phyloP scores from a whole-genome alignment of 2,329 filamentous ascomycete species.

The Epichloe uncinata region DNA sequence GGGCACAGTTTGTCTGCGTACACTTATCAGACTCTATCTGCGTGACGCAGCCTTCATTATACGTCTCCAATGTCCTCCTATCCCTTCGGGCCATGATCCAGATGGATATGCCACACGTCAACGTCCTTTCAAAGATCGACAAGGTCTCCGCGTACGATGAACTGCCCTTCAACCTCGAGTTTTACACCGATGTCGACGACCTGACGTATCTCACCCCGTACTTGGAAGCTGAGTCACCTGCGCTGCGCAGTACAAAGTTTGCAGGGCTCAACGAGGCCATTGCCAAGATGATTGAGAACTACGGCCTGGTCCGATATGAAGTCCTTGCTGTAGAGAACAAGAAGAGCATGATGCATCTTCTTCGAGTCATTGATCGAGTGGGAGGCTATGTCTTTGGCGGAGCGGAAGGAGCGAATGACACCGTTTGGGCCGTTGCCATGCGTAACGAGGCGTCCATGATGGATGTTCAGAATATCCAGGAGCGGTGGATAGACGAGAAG shows the following conservation, averaged over 20 bases:
- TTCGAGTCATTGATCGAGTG: constrained; percentile 81
- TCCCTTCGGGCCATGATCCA: constrained; percentile 94
- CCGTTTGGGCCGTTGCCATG: constrained; percentile 95
- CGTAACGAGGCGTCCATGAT: constrained; percentile 59
- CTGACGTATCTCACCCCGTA: constrained; percentile 70
- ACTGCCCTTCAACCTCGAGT: constrained; percentile 90
- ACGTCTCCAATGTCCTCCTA: constrained; percentile 86
- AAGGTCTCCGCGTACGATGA: constrained; percentile 76
- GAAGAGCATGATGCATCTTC: constrained; percentile 84
- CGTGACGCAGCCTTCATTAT: constrained; percentile 83
- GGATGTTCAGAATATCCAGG: constrained; percentile 82
- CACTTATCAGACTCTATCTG: constrained; percentile 92
- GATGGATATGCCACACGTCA: constrained; percentile 91
- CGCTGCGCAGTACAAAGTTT: constrained; percentile 61
- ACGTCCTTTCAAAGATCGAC: constrained; percentile 95
- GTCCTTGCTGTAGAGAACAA: constrained; percentile 94
- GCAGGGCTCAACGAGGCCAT: constrained; percentile 75
- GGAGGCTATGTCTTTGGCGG: constrained; percentile 87
- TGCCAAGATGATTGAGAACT: constrained; percentile 74
- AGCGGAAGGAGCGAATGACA: constrained; percentile 86
- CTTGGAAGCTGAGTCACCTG: constrained; percentile 65
- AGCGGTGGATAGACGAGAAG: constrained; percentile 86
- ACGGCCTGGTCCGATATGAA: constrained; percentile 82
- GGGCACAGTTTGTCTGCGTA: constrained; percentile 67
- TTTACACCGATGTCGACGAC: constrained; percentile 94